A percentile compares a stretch with the other conserved stretches of the same genome.
phyloP scores from a whole-genome alignment of 2,329 filamentous ascomycete genomes.

The Zasmidium citrigriseum region DNA sequence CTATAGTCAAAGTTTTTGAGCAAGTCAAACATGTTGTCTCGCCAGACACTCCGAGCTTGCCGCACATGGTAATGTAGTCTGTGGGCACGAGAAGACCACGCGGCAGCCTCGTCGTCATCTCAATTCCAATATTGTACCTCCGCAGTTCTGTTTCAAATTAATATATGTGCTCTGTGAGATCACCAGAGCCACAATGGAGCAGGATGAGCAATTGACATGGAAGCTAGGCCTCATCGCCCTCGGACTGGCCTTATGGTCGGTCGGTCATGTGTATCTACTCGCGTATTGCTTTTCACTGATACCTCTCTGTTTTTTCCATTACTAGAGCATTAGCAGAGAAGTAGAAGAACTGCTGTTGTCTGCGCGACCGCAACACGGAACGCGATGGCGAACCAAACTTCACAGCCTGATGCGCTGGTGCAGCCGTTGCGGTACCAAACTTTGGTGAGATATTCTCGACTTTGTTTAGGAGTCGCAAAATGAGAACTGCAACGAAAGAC shows the following conservation, averaged over 20 bases:
- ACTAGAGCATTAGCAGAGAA: not conserved
- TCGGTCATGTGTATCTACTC: no score
- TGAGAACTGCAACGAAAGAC: not conserved
- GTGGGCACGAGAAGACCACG: not conserved
- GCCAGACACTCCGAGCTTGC: not conserved
- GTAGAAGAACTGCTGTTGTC: no score
- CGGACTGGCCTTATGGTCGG: no score
- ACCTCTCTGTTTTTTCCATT: no score
- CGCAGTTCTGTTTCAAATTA: no score
- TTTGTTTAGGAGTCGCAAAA: not conserved
- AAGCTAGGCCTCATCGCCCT: no score
- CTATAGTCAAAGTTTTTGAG: not conserved
- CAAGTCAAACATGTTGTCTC: not conserved
- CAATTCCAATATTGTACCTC: not conserved
- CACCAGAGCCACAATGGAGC: not conserved
- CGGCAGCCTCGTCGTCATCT: not conserved
- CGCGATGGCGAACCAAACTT: not conserved
- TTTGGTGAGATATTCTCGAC: not conserved
- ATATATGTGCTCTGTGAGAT: not conserved
- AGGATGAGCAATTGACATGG: no score
- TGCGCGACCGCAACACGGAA: not conserved
- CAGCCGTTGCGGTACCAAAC: not conserved
- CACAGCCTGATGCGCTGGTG: not conserved
- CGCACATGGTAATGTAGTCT: not conserved
- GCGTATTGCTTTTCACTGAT: no score